These are phyloP conservation scores for Jasminum sambac DNA, from an alignment of 257 asterid species.

Conservation along the genomic window DNA sequence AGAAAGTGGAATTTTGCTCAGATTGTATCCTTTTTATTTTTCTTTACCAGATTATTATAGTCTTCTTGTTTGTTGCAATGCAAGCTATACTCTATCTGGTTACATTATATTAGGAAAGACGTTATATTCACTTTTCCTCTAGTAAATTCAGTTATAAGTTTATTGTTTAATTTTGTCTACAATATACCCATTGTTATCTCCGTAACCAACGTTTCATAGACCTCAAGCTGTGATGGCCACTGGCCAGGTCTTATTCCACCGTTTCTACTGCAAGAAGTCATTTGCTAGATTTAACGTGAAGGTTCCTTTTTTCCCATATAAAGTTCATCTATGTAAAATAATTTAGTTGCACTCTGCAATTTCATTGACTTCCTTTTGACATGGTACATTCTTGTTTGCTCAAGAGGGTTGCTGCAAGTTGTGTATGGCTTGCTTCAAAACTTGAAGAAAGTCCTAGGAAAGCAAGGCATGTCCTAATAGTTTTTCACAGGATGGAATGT, in stretches of 20 bases:
- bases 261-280: constrained; percentile 94
- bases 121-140: not conserved
- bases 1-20: constrained; percentile 91
- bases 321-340: not conserved
- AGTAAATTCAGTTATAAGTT: constrained; percentile 7
- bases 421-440: constrained; percentile 98
- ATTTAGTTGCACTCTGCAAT: constrained; percentile 5
- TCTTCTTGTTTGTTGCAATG: not conserved
- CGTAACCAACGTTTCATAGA: constrained; percentile 56
- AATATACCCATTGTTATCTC: constrained; percentile 28
- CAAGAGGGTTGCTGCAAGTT: constrained; percentile 96
- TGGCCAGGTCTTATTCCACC: constrained; percentile 91
- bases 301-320: constrained; percentile 40
- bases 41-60: not conserved
- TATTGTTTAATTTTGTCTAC: not conserved
- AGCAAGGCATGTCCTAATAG: constrained; percentile 83
- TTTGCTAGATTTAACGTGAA: constrained; percentile 86
- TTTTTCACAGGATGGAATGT: constrained; percentile 95
- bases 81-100: too few species aligned
- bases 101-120: too few species aligned
- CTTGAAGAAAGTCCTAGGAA: constrained; percentile 95
- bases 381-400: constrained; percentile 18
- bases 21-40: constrained; percentile 64
- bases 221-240: constrained; percentile 99
- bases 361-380: constrained; percentile 20